A percentile compares a stretch with the other conserved stretches of the same genome.
Evolutionary conservation across 2,329 filamentous ascomycete species (phyloP).

Genomic region (Saccharata proteae): DNA sequence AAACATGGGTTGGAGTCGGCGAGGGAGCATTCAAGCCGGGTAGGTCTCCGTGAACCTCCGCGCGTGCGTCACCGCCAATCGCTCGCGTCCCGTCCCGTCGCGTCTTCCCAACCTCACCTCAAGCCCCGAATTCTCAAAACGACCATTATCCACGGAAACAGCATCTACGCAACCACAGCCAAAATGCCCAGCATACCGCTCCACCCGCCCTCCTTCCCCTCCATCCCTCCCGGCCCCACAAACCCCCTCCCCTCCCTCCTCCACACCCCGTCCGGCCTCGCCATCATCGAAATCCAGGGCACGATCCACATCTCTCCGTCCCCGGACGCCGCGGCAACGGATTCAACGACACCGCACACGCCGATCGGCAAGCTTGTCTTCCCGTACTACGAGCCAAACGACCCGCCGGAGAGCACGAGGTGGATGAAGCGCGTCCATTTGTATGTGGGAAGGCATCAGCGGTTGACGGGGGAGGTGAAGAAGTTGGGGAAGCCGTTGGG

Average conservation of each 20-base stretch:
- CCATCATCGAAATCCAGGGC: slow-evolving; percentile 85
- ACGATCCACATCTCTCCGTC: slow-evolving; percentile 61
- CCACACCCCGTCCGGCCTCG: slow-evolving; percentile 79
- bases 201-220: slow-evolving; percentile 7
- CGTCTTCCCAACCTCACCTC: too few relatives aligned
- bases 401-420: slow-evolving; percentile 40
- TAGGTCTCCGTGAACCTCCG: too few relatives aligned
- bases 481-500: slow-evolving; percentile 69
- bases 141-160: too few relatives aligned
- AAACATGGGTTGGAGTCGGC: too few relatives aligned
- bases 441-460: slow-evolving; percentile 79
- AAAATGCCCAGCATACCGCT: slow-evolving; percentile 11
- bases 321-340: slow-evolving; percentile 10
- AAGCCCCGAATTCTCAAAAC: too few relatives aligned
- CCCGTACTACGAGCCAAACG: slow-evolving; percentile 52
- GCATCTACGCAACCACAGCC: too few relatives aligned
- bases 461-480: slow-evolving; percentile 81
- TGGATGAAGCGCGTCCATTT: slow-evolving; percentile 91
- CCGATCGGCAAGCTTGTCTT: slow-evolving; percentile 65
- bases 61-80: too few relatives aligned
- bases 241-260: slow-evolving; percentile 69
- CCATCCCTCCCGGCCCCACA: slow-evolving; percentile 7
- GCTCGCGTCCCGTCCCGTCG: too few relatives aligned
- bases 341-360: slow-evolving; percentile 29
- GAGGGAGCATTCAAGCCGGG: too few relatives aligned